A percentile compares a stretch with the other conserved stretches of the same genome.
phyloP scores from a whole-genome alignment of 2,329 filamentous ascomycete genomes.

The Alternaria conjuncta region DNA sequence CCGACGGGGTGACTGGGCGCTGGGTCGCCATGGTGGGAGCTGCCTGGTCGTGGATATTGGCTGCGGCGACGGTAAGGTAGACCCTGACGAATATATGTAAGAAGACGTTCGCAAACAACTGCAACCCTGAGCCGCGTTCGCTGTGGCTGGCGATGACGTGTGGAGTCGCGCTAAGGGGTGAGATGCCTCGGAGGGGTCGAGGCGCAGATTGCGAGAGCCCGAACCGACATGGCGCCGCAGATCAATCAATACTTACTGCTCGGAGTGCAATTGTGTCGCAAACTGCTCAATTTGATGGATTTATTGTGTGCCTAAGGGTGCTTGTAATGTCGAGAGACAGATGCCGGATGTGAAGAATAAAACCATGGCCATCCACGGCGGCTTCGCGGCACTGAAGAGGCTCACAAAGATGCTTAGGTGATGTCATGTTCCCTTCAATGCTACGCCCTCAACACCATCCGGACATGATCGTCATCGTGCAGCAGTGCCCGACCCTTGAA shows the following conservation, averaged over 20 bases:
- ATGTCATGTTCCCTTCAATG: conserved; percentile 23
- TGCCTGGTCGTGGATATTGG: conserved; percentile 5
- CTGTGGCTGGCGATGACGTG: conserved; percentile 31
- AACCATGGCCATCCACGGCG: conserved; percentile 5
- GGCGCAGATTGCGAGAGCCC: conserved; percentile 24
- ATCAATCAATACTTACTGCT: conserved; percentile 14
- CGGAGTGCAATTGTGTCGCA: neutral
- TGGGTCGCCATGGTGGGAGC: conserved; percentile 31
- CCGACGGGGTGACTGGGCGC: conserved; percentile 27
- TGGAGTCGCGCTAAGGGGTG: conserved; percentile 15
- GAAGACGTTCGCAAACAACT: conserved; percentile 5
- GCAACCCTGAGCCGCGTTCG: conserved; percentile 10
- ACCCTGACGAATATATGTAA: conserved; percentile 15
- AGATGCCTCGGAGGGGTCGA: conserved; percentile 15
- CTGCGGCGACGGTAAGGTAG: conserved; percentile 3
- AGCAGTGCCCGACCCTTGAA: conserved; percentile 11
- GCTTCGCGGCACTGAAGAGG: conserved; percentile 11
- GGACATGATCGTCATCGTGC: conserved; percentile 22
- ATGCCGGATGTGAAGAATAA: neutral
- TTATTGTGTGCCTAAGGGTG: neutral
- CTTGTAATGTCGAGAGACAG: neutral
- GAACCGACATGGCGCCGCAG: conserved; percentile 19
- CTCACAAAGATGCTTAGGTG: conserved; percentile 5
- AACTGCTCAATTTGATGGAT: neutral
- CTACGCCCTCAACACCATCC: conserved; percentile 8